Conservation (phyloP, 192 early-diverging fungal genomes). For the Backusella luteola region DNA sequence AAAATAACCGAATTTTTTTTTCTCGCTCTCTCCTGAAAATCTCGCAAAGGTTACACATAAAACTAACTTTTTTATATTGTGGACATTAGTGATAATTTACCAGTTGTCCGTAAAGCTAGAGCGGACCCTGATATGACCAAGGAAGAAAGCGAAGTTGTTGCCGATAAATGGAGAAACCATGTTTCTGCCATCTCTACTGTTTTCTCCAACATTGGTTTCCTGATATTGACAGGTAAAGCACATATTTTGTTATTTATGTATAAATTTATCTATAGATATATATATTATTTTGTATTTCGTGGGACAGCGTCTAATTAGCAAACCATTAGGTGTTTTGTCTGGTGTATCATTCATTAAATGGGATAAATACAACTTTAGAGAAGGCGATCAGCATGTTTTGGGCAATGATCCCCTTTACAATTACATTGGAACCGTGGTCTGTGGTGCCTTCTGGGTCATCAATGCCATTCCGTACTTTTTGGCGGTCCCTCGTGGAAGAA, state of each 20-base stretch:
- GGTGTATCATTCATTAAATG: conserved; percentile 25
- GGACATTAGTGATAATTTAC: conserved; percentile 29
- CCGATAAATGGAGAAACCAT: conserved; percentile 37
- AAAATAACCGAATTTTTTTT: neutral
- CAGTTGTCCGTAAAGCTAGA: conserved; percentile 27
- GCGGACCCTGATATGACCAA: conserved; percentile 21
- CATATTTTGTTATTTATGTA: neutral
- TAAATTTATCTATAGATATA: neutral
- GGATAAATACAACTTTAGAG: conserved; percentile 21
- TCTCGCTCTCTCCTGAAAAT: neutral
- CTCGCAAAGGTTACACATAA: neutral
- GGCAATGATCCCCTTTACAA: conserved; percentile 30
- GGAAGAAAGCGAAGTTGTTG: conserved; percentile 17
- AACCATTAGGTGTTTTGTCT: conserved; percentile 25
- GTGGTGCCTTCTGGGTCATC: conserved; percentile 33
- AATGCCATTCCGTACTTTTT: conserved; percentile 34
- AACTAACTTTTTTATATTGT: conserved; percentile 12
- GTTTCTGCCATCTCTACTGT: conserved; percentile 36
- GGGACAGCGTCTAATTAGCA: neutral
- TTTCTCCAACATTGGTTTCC: conserved; percentile 32
- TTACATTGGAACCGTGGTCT: conserved; percentile 28
- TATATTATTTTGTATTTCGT: neutral
- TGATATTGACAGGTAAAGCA: conserved; percentile 17
- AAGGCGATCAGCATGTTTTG: conserved; percentile 13
- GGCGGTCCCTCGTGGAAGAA: conserved; percentile 22